Percentiles rank a stretch among this genome's conserved stretches.
These are phyloP conservation scores for Solanum rostratum DNA, from an alignment of 257 asterid genomes.

Conservation along the genomic window DNA sequence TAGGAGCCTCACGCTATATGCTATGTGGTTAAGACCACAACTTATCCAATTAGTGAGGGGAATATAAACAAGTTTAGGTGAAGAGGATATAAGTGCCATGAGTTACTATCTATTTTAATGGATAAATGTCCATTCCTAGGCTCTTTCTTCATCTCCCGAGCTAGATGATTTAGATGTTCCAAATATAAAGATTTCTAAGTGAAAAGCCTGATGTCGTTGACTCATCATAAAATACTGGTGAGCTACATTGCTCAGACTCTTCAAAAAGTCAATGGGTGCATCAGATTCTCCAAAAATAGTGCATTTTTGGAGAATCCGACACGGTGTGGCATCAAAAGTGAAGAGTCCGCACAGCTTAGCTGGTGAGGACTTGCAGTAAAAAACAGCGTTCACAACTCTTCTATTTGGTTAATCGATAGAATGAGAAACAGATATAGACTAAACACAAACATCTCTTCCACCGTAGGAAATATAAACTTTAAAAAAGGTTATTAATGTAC, in stretches of 20 bases:
- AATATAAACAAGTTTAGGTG: not conserved
- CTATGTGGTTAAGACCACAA: not conserved
- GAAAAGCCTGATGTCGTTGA: not conserved
- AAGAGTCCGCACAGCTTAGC: too few relatives aligned
- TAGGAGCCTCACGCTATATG: not conserved
- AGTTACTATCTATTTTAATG: not conserved
- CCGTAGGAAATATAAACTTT: not conserved
- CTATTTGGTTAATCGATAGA: not conserved
- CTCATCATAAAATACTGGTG: not conserved
- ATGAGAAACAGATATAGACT: not conserved
- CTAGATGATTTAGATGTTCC: not conserved
- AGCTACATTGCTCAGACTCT: not conserved
- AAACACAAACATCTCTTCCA: not conserved
- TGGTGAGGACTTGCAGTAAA: not conserved
- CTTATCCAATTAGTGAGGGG: not conserved
- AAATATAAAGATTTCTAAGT: not conserved
- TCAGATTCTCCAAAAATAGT: too few relatives aligned
- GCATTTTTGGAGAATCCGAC: too few relatives aligned
- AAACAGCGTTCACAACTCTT: not conserved
- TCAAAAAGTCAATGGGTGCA: too few relatives aligned
- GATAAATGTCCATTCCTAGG: not conserved
- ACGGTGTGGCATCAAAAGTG: too few relatives aligned
- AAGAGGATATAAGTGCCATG: not conserved
- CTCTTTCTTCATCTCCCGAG: not conserved
- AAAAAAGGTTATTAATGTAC: not conserved